Percentiles rank a stretch among this genome's conserved stretches.
Conservation (phyloP, 495 filamentous ascomycete genomes). For the Symbiotaphrina buchneri region DNA sequence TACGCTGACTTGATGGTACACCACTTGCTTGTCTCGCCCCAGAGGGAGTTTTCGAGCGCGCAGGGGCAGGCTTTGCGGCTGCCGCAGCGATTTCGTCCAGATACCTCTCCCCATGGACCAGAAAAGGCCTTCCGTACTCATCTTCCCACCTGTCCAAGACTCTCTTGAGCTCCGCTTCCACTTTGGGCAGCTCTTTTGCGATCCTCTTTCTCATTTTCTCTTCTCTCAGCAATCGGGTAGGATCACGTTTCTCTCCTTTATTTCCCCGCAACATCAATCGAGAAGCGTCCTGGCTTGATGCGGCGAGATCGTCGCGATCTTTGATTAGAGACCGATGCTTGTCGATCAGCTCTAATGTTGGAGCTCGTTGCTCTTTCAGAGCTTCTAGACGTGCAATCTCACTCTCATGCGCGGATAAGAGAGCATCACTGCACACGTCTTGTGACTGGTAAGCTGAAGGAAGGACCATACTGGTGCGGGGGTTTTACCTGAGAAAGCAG, state of each 20-base stretch:
- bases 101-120: slow-evolving; percentile 80
- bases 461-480: background rate
- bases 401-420: slow-evolving; percentile 71
- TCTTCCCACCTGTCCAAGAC: slow-evolving; percentile 77
- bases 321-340: slow-evolving; percentile 64
- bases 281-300: slow-evolving; percentile 82
- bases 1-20: slow-evolving; percentile 18
- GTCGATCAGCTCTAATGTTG: slow-evolving; percentile 61
- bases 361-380: slow-evolving; percentile 69
- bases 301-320: slow-evolving; percentile 70
- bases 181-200: slow-evolving; percentile 81
- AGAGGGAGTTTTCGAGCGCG: slow-evolving; percentile 63
- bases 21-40: slow-evolving; percentile 19
- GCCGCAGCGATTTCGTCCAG: slow-evolving; percentile 50
- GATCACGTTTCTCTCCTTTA: slow-evolving; percentile 81
- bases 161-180: slow-evolving; percentile 62
- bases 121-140: slow-evolving; percentile 78
- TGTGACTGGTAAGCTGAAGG: slow-evolving; percentile 4
- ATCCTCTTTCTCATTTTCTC: slow-evolving; percentile 98
- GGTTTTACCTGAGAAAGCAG: slow-evolving; percentile 58
- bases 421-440: slow-evolving; percentile 70
- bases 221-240: slow-evolving; percentile 80
- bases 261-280: slow-evolving; percentile 71
- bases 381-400: slow-evolving; percentile 68
- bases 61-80: slow-evolving; percentile 30